Evolutionary conservation across 1,284 basidiomycete genomes (phyloP).

Genomic region (Rhodotorula sp.): DNA sequence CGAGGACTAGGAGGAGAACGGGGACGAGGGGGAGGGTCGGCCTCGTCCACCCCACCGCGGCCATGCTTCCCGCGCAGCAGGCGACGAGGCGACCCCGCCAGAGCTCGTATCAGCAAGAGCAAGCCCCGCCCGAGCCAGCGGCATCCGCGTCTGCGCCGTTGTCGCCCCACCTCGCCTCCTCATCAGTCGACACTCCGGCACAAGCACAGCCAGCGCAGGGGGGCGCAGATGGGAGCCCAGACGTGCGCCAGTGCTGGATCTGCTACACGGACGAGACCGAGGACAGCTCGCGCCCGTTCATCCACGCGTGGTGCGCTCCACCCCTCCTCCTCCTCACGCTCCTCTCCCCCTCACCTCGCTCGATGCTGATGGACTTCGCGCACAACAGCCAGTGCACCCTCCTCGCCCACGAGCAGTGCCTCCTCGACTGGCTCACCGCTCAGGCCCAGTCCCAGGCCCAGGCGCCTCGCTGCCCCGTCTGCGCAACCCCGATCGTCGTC

Average conservation of each 20-base stretch:
- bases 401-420: slow-evolving; percentile 67
- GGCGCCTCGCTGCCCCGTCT: slow-evolving; percentile 67
- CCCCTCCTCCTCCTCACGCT: too few relatives aligned
- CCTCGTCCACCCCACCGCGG: background rate
- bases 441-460: slow-evolving; percentile 58
- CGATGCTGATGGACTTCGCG: too few relatives aligned
- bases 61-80: slow-evolving; percentile 6
- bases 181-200: background rate
- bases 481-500: slow-evolving; percentile 65
- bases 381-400: slow-evolving; percentile 63
- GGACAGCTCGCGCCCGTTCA: slow-evolving; percentile 40
- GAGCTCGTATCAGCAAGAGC: background rate
- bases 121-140: background rate
- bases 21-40: background rate
- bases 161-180: background rate
- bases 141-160: background rate
- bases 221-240: background rate
- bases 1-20: background rate
- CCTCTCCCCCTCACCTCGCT: too few relatives aligned
- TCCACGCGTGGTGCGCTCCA: slow-evolving; percentile 63
- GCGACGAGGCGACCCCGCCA: background rate
- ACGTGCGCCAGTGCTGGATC: slow-evolving; percentile 36
- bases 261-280: slow-evolving; percentile 29
- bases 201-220: background rate
- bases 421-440: slow-evolving; percentile 71